Base-by-base conservation (phyloP, 306 rosid species). In the Herpetospermum pedunculosum region DNA sequence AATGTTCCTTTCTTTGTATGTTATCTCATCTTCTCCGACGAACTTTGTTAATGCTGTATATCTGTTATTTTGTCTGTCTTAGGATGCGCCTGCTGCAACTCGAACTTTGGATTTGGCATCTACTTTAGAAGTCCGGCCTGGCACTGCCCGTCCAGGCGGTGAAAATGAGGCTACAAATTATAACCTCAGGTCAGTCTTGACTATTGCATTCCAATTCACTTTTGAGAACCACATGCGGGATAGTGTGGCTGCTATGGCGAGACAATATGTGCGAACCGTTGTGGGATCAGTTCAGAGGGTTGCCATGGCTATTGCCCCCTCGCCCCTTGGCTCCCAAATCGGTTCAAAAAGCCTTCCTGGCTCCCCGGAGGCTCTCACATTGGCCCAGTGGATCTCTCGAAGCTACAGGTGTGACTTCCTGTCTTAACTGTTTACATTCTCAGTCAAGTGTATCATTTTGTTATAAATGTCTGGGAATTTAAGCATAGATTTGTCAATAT, bases 241-340 rank as follows among this genome's bases (percentile, higher is more conserved):
- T 83, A 94, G 77, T 80, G 99, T 94, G 52, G 97, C 97, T 76
- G 91, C 96, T 5, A 94, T 94, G 99, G 99, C 99, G 62, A 97
- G 99, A 55, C 99, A 94, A 77, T 94, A 89, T 25, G 97, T 94
- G 74, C 97, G 99, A 2, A 82, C 92, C 53, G 92, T 94, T 67
- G 97, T 94, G 35, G 96, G 89, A 70, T 91, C 99, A 5, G 99
- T 94, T 63, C 99, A 94, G 75, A 87, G 99, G 77, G 99, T 94
- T 75, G 96, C 99, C 76, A 94, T 88, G 99, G 99, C 97, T 15
- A 94, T 94, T 26, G 86, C 99, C 62, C 99, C 99, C 13, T 89
- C 95, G 16, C 81, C 77, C 13, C 87, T 88, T 38, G 75, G 84
- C 81, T 72, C 92, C 16, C 96, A 85, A 8, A 50, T 83, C 4